Percentiles rank a stretch among this genome's conserved stretches.
Conservation (phyloP, 208 protist genomes). For the Crithidia mellificae region DNA sequence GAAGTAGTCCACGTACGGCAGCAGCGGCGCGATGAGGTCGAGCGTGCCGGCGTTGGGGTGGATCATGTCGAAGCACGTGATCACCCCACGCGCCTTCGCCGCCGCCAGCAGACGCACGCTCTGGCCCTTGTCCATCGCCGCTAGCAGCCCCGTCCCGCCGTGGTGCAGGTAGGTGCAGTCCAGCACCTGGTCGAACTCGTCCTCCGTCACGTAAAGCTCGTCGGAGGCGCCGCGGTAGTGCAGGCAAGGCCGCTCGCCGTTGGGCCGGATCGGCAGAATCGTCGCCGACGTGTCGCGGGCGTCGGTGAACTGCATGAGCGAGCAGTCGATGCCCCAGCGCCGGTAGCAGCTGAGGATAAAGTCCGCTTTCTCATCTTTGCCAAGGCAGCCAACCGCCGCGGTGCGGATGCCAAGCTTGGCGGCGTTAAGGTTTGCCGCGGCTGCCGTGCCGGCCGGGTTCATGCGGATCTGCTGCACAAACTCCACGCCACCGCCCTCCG, state of each 20-base stretch:
- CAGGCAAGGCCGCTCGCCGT: constrained; percentile 26
- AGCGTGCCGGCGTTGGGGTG: constrained; percentile 30
- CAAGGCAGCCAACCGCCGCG: constrained; percentile 22
- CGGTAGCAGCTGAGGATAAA: constrained; percentile 28
- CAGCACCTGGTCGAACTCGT: constrained; percentile 25
- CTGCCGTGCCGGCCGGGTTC: constrained; percentile 29
- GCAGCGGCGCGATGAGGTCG: constrained; percentile 20
- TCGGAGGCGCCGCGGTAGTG: constrained; percentile 29
- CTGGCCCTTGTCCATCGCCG: constrained; percentile 22
- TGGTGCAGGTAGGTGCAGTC: constrained; percentile 25
- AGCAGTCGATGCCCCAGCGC: constrained; percentile 29
- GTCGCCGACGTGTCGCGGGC: constrained; percentile 24
- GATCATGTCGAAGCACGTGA: constrained; percentile 31
- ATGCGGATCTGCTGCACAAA: constrained; percentile 32
- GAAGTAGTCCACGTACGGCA: constrained; percentile 34
- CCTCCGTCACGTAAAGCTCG: constrained; percentile 25
- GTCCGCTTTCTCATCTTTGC: constrained; percentile 25
- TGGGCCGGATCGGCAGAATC: constrained; percentile 23
- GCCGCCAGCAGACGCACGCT: constrained; percentile 20
- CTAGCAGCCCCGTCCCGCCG: constrained; percentile 25
- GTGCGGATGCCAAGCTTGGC: constrained; percentile 30
- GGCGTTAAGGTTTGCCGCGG: constrained; percentile 28
- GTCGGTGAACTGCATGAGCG: constrained; percentile 21
- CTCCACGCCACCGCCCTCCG: constrained; percentile 20
- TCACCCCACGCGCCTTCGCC: constrained; percentile 22